Evolutionary conservation across 768 basidiomycete species (phyloP).

Genomic region (Suillus tomentosus): DNA sequence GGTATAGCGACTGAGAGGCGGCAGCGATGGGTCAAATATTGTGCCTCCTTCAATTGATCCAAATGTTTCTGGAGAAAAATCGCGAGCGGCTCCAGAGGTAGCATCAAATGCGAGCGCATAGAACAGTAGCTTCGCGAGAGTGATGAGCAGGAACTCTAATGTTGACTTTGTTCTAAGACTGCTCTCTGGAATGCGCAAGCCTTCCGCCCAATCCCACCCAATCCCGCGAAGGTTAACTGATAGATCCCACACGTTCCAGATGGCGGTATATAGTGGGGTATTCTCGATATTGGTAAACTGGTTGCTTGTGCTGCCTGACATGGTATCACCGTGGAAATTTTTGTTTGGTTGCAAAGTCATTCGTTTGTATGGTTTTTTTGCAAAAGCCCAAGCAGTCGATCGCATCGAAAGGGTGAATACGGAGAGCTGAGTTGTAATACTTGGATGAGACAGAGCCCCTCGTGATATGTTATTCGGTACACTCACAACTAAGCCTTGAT

Average conservation of each 20-base stretch:
- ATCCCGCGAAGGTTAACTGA: conserved; percentile 27
- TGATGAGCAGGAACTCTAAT: conserved; percentile 16
- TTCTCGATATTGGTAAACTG: not conserved
- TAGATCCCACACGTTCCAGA: conserved; percentile 32
- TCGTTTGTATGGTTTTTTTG: conserved; percentile 10
- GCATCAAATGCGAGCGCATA: conserved; percentile 16
- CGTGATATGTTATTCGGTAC: not conserved
- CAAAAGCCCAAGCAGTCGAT: conserved; percentile 24
- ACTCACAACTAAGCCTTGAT: conserved; percentile 27
- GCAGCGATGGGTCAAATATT: conserved; percentile 39
- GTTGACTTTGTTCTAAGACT: conserved; percentile 20
- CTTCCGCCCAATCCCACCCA: conserved; percentile 25
- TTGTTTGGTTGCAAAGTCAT: not conserved
- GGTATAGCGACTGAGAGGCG: conserved; percentile 36
- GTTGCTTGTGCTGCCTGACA: not conserved
- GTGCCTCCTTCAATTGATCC: conserved; percentile 34
- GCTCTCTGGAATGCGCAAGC: conserved; percentile 18
- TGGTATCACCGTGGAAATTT: not conserved
- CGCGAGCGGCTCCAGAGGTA: conserved; percentile 14
- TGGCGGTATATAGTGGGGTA: not conserved
- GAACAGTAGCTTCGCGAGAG: conserved; percentile 10
- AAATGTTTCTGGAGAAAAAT: conserved; percentile 44
- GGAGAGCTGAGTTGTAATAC: conserved; percentile 17
- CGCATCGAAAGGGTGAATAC: conserved; percentile 31
- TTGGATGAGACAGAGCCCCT: conserved; percentile 10